Conservation (phyloP, 2,329 filamentous ascomycete species). For the Aspergillus texensis region DNA sequence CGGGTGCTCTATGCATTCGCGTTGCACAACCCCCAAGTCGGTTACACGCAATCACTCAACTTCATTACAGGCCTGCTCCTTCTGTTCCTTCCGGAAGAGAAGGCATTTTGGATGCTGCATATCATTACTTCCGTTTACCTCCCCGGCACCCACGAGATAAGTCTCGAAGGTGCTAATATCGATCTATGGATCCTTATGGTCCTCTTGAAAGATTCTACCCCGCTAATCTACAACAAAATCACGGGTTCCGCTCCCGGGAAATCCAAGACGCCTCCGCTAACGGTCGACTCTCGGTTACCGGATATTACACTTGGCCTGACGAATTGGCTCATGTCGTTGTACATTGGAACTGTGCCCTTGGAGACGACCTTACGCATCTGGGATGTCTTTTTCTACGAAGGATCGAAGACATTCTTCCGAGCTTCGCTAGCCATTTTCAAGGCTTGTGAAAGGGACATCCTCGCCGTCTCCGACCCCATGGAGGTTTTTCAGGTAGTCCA, state of each 20-base stretch:
- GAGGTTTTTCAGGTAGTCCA: slow-evolving; percentile 96
- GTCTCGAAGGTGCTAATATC: slow-evolving; percentile 87
- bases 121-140: slow-evolving; percentile 88
- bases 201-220: slow-evolving; percentile 78
- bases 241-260: slow-evolving; percentile 55
- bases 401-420: slow-evolving; percentile 89
- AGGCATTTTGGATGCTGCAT: slow-evolving; percentile 88
- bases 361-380: slow-evolving; percentile 90
- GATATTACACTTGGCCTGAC: slow-evolving; percentile 92
- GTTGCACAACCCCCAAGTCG: slow-evolving; percentile 85
- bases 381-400: slow-evolving; percentile 96
- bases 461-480: slow-evolving; percentile 80
- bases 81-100: slow-evolving; percentile 88
- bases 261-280: slow-evolving; percentile 46
- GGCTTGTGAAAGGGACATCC: slow-evolving; percentile 77
- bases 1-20: slow-evolving; percentile 88
- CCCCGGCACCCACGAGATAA: slow-evolving; percentile 88
- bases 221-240: slow-evolving; percentile 84
- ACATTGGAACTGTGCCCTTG: slow-evolving; percentile 88
- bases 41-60: slow-evolving; percentile 94
- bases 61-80: slow-evolving; percentile 89
- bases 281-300: slow-evolving; percentile 63
- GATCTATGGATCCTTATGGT: slow-evolving; percentile 93
- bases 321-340: slow-evolving; percentile 97
- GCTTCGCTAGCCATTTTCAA: slow-evolving; percentile 92